A percentile compares a stretch with the other conserved stretches of the same genome.
These are phyloP conservation scores for Prillingera fragicola DNA, from an alignment of 1,284 basidiomycete genomes.

Conservation along the genomic window DNA sequence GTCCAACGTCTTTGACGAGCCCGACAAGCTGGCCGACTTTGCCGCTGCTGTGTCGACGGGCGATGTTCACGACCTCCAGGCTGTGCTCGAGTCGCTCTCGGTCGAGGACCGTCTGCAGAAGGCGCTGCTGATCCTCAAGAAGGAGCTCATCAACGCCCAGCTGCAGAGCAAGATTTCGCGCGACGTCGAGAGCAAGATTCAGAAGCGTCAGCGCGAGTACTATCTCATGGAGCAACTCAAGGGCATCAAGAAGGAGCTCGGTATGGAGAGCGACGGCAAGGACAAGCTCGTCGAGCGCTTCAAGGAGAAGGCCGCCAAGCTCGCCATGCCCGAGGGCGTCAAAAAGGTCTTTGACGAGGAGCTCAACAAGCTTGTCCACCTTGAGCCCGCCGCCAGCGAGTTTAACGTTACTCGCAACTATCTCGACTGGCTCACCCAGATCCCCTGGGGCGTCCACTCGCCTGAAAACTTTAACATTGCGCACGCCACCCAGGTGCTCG, in stretches of 20 bases:
- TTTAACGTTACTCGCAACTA: constrained; percentile 96
- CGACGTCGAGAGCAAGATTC: constrained; percentile 94
- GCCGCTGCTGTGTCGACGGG: constrained; percentile 93
- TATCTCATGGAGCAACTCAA: constrained; percentile 98
- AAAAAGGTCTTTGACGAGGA: constrained; percentile 97
- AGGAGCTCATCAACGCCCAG: constrained; percentile 96
- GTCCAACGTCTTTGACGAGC: constrained; percentile 97
- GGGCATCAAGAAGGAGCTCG: constrained; percentile 97
- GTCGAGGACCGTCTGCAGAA: constrained; percentile 89
- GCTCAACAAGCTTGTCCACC: constrained; percentile 79
- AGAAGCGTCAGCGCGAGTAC: constrained; percentile 94
- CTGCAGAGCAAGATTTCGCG: constrained; percentile 89
- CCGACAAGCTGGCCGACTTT: constrained; percentile 96
- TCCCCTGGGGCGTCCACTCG: constrained; percentile 95
- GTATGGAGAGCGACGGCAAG: constrained; percentile 88
- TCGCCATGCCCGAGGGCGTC: constrained; percentile 91
- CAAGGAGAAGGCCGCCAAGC: constrained; percentile 73
- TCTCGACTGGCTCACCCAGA: constrained; percentile 90
- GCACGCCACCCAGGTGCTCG: constrained; percentile 77
- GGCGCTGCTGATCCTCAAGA: constrained; percentile 88
- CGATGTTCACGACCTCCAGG: constrained; percentile 85
- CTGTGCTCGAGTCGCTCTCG: constrained; percentile 79
- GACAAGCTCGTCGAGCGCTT: constrained; percentile 97
- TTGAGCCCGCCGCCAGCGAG: constrained; percentile 90
- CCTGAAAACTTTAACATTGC: constrained; percentile 87